Evolutionary conservation across 2,329 filamentous ascomycete species (phyloP).

Genomic region (Aspergillus ochraceus): DNA sequence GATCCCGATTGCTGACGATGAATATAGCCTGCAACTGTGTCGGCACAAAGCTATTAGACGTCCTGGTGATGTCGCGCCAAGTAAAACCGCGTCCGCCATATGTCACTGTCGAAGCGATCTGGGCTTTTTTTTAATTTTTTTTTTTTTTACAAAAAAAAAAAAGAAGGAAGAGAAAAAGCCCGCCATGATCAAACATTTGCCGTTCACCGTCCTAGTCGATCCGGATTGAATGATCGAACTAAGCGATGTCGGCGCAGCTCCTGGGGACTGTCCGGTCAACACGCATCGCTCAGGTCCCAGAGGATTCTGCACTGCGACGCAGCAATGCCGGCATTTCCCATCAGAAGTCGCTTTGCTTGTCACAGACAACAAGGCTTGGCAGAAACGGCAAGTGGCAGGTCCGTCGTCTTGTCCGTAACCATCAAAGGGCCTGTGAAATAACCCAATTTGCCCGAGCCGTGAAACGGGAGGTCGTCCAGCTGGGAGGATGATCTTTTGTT

Average conservation of each 20-base stretch:
- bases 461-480: background rate
- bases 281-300: slow-evolving; percentile 13
- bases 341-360: slow-evolving; percentile 8
- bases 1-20: slow-evolving; percentile 18
- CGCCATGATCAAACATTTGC: background rate
- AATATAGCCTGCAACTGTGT: slow-evolving; percentile 45
- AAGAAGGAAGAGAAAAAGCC: background rate
- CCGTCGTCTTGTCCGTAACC: slow-evolving; percentile 4
- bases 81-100: slow-evolving; percentile 17
- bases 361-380: slow-evolving; percentile 3
- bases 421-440: background rate
- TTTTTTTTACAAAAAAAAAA: too few species aligned
- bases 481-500: background rate
- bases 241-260: background rate
- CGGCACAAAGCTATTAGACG: slow-evolving; percentile 47
- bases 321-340: slow-evolving; percentile 8
- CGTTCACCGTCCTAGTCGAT: background rate
- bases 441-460: slow-evolving; percentile 4
- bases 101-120: slow-evolving; percentile 23
- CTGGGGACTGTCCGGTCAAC: slow-evolving; percentile 7
- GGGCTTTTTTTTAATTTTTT: background rate
- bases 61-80: slow-evolving; percentile 20
- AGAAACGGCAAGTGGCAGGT: slow-evolving; percentile 10
- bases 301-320: slow-evolving; percentile 10
- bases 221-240: background rate